Evolutionary conservation across 164 flowering plant genomes (phyloP).

Genomic region (Paratinospora sagittata): DNA sequence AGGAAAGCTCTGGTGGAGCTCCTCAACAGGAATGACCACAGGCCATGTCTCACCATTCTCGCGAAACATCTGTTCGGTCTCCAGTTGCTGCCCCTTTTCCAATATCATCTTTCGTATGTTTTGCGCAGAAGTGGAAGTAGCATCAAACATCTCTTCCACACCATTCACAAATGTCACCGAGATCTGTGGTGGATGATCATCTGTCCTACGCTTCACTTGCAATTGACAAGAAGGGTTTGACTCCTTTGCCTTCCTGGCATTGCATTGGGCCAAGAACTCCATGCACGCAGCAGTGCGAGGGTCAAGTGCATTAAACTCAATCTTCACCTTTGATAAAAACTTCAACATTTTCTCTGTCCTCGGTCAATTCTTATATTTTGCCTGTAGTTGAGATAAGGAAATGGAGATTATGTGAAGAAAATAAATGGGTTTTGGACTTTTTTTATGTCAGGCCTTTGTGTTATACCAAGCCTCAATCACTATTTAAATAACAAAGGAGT

Average conservation of each 20-base stretch:
- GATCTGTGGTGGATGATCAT: conserved; percentile 82
- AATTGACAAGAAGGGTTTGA: conserved; percentile 83
- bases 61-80: conserved; percentile 90
- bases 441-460: too few relatives aligned
- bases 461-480: too few relatives aligned
- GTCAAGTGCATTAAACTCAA: conserved; percentile 88
- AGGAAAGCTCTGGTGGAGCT: conserved; percentile 44
- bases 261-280: conserved; percentile 95
- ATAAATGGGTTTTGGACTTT: too few relatives aligned
- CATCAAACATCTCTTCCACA: conserved; percentile 68
- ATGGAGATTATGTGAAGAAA: too few relatives aligned
- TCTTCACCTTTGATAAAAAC: conserved; percentile 72
- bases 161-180: conserved; percentile 87
- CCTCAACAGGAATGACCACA: conserved; percentile 72
- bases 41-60: conserved; percentile 94
- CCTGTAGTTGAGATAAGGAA: too few relatives aligned
- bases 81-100: conserved; percentile 69
- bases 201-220: conserved; percentile 78
- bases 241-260: conserved; percentile 80
- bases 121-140: conserved; percentile 71
- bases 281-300: conserved; percentile 71
- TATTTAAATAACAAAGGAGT: too few relatives aligned
- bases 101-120: conserved; percentile 57
- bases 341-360: conserved; percentile 56
- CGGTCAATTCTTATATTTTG: too few relatives aligned